Evolutionary conservation across 495 filamentous ascomycete species (phyloP), one percentile per base, ranked within the genome.

Genomic region (Xylaria scruposa): DNA sequence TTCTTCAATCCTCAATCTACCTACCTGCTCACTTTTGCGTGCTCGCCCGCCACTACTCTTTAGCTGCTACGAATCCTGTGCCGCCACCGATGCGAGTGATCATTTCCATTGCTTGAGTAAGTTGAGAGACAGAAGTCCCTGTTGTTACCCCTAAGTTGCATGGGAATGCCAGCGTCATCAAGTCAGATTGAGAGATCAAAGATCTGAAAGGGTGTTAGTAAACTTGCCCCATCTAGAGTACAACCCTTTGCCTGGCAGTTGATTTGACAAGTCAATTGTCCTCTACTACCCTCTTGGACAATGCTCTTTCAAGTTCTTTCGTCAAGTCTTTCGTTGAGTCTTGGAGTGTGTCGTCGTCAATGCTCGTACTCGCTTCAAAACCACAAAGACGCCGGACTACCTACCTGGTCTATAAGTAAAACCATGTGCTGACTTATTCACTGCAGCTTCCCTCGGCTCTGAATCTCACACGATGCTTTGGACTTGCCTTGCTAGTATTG

Each of bases 391-490:
- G 49, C 58, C 12, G 42, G 29, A 46, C 44, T 31, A 54, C 33
- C 26, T 17, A 17, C 40, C 21, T 61, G 40, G 29, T 66, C n/a
- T 42, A 71, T 49, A 15, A 68, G 10, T 67, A 44, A 38, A 38
- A 8, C 40, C 56, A 67, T 56, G 40, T 47, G 12, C 63, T 71
- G 33, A 64, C 59, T 74, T 40, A 68, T 40, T 51, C 69, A 60
- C 54, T 54, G 73, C 61, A 79, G 77, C 49, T 68, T 75, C 67
- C 61, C 69, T 59, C 72, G 60, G 68, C 42, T 70, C 59, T 71
- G 58, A 38, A 44, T 72, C 60, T 33, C 15, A 42, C 67, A 76
- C 70, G 61, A 79, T 79, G 77, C 74, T 75, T 51, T 61, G 73
- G 66, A 63, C 42, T 71, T 66, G 49, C 33, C n/a, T 58, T 76